A percentile compares a stretch with the other conserved stretches of the same genome.
These are phyloP conservation scores for Iris pallida DNA, from an alignment of 116 monocot genomes.

Conservation along the genomic window DNA sequence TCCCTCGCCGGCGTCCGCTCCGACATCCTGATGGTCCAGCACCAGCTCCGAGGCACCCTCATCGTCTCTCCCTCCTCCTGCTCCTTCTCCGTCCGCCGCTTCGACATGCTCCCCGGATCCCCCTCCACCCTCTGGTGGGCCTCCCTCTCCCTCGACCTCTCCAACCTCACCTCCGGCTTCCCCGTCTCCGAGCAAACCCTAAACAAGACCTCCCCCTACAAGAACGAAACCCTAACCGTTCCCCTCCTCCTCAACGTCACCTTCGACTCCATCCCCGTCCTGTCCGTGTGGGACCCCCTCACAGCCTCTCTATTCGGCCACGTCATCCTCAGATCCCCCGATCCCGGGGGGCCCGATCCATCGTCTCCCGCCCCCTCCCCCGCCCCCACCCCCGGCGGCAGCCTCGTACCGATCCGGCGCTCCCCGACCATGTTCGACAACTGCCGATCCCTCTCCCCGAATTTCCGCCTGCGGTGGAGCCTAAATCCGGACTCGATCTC, in stretches of 20 bases:
- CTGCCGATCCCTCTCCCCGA: constrained; percentile 47
- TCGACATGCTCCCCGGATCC: constrained; percentile 84
- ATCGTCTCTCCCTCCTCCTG: constrained; percentile 42
- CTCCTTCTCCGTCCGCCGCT: constrained; percentile 57
- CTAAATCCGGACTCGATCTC: constrained; percentile 42
- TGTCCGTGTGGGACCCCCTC: constrained; percentile 64
- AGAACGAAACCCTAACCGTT: constrained; percentile 47
- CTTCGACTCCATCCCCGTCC: constrained; percentile 49
- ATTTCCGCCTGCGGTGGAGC: constrained; percentile 71
- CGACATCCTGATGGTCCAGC: constrained; percentile 63
- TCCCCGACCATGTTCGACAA: constrained; percentile 80
- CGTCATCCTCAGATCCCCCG: constrained; percentile 25
- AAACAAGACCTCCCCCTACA: constrained; percentile 43
- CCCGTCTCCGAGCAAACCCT: constrained; percentile 40
- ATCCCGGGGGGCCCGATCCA: background rate
- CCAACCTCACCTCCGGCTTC: constrained; percentile 55
- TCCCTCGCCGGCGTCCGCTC: constrained; percentile 24
- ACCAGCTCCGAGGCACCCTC: constrained; percentile 65
- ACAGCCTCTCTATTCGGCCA: constrained; percentile 84
- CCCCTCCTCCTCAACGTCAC: constrained; percentile 25
- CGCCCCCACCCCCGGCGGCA: too few relatives aligned
- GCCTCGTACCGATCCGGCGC: background rate
- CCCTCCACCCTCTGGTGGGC: constrained; percentile 45
- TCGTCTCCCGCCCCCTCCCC: constrained; percentile 10
- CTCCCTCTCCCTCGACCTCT: constrained; percentile 37